These are phyloP conservation scores for Cornus florida DNA, from an alignment of 148 eudicot genomes.

Conservation along the genomic window DNA sequence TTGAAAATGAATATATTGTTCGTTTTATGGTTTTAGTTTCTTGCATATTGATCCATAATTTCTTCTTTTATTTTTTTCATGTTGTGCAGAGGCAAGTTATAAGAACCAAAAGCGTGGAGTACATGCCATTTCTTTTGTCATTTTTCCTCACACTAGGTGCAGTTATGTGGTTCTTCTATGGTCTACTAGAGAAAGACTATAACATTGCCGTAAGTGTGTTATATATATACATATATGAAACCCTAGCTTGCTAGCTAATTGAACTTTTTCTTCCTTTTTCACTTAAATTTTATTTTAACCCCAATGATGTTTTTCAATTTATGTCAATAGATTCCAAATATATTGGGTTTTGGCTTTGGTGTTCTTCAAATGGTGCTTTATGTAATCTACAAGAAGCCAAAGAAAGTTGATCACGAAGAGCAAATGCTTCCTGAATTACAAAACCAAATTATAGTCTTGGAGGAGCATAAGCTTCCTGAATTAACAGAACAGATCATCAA, in stretches of 20 bases:
- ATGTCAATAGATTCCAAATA: slow-evolving; percentile 61
- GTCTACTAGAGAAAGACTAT: slow-evolving; percentile 56
- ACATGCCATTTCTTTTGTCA: slow-evolving; percentile 72
- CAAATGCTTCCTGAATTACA: slow-evolving; percentile 19
- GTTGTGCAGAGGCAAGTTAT: slow-evolving; percentile 61
- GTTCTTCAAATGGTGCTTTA: slow-evolving; percentile 69
- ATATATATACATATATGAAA: too few species aligned
- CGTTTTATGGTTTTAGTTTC: too few species aligned
- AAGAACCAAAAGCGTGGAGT: slow-evolving; percentile 81
- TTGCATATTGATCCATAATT: not conserved
- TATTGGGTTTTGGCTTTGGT: slow-evolving; percentile 64
- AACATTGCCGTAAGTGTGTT: slow-evolving; percentile 54
- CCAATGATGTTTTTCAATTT: not conserved
- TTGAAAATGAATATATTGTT: too few species aligned
- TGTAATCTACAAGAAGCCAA: slow-evolving; percentile 34
- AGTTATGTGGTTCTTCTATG: slow-evolving; percentile 73
- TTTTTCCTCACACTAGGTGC: slow-evolving; percentile 64
- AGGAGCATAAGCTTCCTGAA: slow-evolving; percentile 18
- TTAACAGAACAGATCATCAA: slow-evolving; percentile 41
- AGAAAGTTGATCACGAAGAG: slow-evolving; percentile 8
- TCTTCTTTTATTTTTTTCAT: not conserved
- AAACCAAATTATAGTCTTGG: not conserved
- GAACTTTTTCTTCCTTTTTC: not conserved
- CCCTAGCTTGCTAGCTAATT: too few species aligned
- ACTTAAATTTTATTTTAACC: too few species aligned